phyloP scores from a whole-genome alignment of 176 grass and related monocot species.

The Melocanna baccifera region DNA sequence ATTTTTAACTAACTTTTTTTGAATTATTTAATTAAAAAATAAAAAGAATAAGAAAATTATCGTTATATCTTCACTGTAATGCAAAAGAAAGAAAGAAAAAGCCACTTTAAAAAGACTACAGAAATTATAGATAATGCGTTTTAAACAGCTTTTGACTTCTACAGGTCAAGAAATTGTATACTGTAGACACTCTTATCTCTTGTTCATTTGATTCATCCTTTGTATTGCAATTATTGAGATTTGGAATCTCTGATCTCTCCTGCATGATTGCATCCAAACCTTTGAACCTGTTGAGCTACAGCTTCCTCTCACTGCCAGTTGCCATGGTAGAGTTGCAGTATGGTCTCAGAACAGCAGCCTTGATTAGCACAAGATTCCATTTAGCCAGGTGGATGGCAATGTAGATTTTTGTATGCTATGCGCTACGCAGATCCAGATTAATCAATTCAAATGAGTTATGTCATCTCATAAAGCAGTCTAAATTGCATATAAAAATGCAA shows the following conservation, averaged over 20 bases:
- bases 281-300: background rate
- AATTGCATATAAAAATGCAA: background rate
- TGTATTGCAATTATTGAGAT: slow-evolving; percentile 28
- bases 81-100: too few relatives aligned
- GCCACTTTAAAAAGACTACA: too few relatives aligned
- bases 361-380: slow-evolving; percentile 13
- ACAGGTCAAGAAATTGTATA: too few relatives aligned
- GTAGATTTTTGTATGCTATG: background rate
- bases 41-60: too few relatives aligned
- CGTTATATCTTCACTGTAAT: too few relatives aligned
- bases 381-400: background rate
- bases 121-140: too few relatives aligned
- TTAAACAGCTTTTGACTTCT: too few relatives aligned
- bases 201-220: slow-evolving; percentile 52
- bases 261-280: background rate
- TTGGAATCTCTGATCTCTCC: slow-evolving; percentile 23
- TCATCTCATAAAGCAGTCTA: background rate
- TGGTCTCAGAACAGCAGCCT: background rate
- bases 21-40: too few relatives aligned
- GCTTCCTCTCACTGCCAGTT: background rate
- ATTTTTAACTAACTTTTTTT: too few relatives aligned
- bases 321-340: background rate
- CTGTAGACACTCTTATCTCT: slow-evolving; percentile 28
- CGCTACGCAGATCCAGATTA: background rate
- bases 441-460: background rate